A percentile compares a stretch with the other conserved stretches of the same genome.
Evolutionary conservation across 2,329 filamentous ascomycete genomes (phyloP).

Genomic region (Colletotrichum sp.): DNA sequence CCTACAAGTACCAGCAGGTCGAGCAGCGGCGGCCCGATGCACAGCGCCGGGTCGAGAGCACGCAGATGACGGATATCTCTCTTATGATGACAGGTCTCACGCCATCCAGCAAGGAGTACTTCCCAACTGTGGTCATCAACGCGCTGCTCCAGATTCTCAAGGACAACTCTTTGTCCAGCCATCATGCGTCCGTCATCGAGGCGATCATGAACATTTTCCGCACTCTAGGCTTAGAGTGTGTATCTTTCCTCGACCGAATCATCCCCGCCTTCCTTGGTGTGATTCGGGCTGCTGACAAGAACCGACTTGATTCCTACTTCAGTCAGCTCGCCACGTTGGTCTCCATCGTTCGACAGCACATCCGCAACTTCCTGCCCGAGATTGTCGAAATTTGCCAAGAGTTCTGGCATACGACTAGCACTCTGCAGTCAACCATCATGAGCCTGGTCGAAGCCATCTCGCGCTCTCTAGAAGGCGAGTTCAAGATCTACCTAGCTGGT

Average conservation of each 20-base stretch:
- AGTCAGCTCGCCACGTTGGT: conserved; percentile 94
- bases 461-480: conserved; percentile 92
- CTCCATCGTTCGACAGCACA: conserved; percentile 94
- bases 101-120: conserved; percentile 97
- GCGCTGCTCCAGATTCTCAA: conserved; percentile 91
- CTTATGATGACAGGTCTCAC: conserved; percentile 98
- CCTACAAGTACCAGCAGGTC: conserved; percentile 95
- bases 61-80: conserved; percentile 86
- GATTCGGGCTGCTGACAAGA: conserved; percentile 79
- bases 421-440: conserved; percentile 89
- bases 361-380: conserved; percentile 85
- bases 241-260: conserved; percentile 91
- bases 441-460: conserved; percentile 93
- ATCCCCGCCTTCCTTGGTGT: conserved; percentile 93
- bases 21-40: conserved; percentile 87
- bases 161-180: conserved; percentile 86
- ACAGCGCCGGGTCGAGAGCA: conserved; percentile 68
- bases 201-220: conserved; percentile 99
- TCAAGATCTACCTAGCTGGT: conserved; percentile 92
- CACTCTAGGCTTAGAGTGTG: conserved; percentile 93
- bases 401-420: conserved; percentile 83
- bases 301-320: conserved; percentile 92
- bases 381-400: conserved; percentile 88
- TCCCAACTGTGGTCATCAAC: conserved; percentile 96
- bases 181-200: conserved; percentile 93